Evolutionary conservation across 306 rosid genomes (phyloP).

Genomic region (Cucurbita argyrosperma): DNA sequence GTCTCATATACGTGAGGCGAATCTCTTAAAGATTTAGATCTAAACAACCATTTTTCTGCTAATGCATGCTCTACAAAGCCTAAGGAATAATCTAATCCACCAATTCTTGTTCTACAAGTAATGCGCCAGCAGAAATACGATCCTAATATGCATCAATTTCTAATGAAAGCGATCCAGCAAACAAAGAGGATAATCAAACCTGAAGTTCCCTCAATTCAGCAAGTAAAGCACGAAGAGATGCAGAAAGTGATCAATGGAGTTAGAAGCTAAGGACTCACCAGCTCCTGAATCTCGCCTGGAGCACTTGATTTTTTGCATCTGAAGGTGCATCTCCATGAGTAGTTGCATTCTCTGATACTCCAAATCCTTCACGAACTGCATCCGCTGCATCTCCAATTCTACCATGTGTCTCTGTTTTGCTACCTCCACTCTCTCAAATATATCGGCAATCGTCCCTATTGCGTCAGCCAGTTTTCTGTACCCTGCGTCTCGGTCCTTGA

Average conservation of each 20-base stretch:
- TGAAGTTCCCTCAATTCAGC: background rate
- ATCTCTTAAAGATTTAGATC: background rate
- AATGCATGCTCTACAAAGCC: background rate
- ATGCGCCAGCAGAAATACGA: background rate
- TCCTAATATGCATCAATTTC: background rate
- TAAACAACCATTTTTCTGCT: background rate
- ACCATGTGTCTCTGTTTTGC: conserved; percentile 44
- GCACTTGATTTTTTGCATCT: conserved; percentile 31
- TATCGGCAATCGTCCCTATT: conserved; percentile 36
- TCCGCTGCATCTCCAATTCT: conserved; percentile 58
- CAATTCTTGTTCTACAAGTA: background rate
- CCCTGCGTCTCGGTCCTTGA: conserved; percentile 15
- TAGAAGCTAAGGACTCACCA: conserved; percentile 15
- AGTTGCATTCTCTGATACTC: conserved; percentile 50
- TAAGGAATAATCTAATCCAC: background rate
- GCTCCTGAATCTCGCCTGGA: conserved; percentile 26
- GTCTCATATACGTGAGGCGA: background rate
- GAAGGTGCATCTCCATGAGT: conserved; percentile 47
- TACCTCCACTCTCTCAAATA: conserved; percentile 48
- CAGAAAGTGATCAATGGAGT: background rate
- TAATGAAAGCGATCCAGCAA: background rate
- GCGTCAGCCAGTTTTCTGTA: conserved; percentile 35
- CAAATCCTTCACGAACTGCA: conserved; percentile 63
- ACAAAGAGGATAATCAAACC: background rate
- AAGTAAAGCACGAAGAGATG: background rate